Conservation (phyloP, 148 eudicot genomes). For the Rhododendron henanense region DNA sequence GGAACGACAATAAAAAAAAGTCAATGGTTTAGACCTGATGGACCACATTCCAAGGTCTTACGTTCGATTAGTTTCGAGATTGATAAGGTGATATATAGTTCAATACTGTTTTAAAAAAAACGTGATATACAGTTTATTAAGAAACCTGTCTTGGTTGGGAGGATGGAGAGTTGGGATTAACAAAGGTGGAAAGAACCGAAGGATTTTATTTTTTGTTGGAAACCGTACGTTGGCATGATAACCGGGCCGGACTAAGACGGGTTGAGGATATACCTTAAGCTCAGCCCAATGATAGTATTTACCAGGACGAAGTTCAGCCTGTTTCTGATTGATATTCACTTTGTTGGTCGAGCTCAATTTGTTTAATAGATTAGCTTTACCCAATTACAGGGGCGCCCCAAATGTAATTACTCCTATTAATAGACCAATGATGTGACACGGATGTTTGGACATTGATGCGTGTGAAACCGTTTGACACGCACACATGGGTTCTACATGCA, state of each 20-base stretch:
- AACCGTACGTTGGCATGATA: not conserved
- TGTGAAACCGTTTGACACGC: no score
- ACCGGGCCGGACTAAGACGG: not conserved
- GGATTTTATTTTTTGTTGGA: not conserved
- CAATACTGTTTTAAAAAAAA: no score
- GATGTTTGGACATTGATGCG: no score
- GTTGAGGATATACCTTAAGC: not conserved
- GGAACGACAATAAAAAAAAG: not conserved
- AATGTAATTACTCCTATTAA: not conserved
- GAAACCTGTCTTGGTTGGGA: not conserved
- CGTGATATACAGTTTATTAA: no score
- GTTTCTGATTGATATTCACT: not conserved
- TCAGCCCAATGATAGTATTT: not conserved
- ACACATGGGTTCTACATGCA: not conserved
- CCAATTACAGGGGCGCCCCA: not conserved
- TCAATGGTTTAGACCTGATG: not conserved
- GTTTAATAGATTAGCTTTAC: not conserved
- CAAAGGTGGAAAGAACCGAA: no score
- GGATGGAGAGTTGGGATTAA: not conserved
- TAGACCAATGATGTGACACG: no score
- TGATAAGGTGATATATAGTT: not conserved
- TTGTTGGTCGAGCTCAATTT: not conserved
- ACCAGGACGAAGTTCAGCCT: not conserved
- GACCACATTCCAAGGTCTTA: not conserved
- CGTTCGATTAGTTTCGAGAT: not conserved